phyloP scores from a whole-genome alignment of 2,329 filamentous ascomycete genomes.

The Fusarium tuaranense region DNA sequence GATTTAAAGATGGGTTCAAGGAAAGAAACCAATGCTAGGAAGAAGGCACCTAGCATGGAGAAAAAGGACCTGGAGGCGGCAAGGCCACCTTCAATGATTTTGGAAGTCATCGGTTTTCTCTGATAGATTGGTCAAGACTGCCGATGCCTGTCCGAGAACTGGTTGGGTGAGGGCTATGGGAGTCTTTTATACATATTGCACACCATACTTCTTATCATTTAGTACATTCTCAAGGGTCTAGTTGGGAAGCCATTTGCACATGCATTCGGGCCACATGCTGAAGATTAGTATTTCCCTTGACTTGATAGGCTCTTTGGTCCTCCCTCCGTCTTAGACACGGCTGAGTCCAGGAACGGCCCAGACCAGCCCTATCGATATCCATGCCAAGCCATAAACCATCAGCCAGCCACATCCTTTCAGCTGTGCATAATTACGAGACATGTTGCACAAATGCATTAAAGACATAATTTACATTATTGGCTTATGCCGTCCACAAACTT shows the following conservation, averaged over 20 bases:
- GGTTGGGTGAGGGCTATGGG: not conserved
- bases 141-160: not conserved
- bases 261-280: not conserved
- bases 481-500: not conserved
- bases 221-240: not conserved
- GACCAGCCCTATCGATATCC: not conserved
- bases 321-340: not conserved
- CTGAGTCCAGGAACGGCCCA: not conserved
- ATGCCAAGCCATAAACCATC: not conserved
- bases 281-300: not conserved
- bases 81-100: not conserved
- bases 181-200: not conserved
- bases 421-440: no score
- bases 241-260: not conserved
- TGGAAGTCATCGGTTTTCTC: slow-evolving; percentile 1
- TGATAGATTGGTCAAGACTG: not conserved
- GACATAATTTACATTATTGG: no score
- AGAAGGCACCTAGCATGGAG: not conserved
- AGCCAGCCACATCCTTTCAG: not conserved
- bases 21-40: not conserved
- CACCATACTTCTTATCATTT: not conserved
- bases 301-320: not conserved
- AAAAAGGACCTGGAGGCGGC: not conserved
- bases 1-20: slow-evolving; percentile 1
- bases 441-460: no score